Percentiles rank a stretch among this genome's conserved stretches.
phyloP scores from a whole-genome alignment of 257 asterid species.

The Jacaranda copaia region DNA sequence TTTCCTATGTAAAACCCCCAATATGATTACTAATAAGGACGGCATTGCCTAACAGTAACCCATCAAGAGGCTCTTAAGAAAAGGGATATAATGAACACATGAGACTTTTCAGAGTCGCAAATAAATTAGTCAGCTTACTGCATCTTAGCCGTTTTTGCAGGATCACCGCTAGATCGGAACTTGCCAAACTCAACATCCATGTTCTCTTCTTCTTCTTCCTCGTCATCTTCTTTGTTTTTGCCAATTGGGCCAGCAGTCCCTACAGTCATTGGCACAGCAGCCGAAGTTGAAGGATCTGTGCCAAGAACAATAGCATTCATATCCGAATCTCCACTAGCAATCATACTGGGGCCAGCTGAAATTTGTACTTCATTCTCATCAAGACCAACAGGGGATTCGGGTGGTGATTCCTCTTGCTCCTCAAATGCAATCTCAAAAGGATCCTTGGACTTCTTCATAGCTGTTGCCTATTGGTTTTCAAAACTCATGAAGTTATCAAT shows the following conservation, averaged over 20 bases:
- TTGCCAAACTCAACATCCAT: slow-evolving; percentile 89
- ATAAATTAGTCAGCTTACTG: slow-evolving; percentile 65
- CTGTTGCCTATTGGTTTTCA: slow-evolving; percentile 28
- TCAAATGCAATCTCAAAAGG: slow-evolving; percentile 90
- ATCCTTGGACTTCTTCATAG: slow-evolving; percentile 91
- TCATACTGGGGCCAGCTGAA: slow-evolving; percentile 47
- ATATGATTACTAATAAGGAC: slow-evolving; percentile 10
- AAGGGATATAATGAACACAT: not conserved
- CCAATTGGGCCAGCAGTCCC: slow-evolving; percentile 54
- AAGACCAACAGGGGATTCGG: slow-evolving; percentile 79
- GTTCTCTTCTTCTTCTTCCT: slow-evolving; percentile 93
- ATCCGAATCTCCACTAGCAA: slow-evolving; percentile 47
- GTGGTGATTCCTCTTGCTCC: slow-evolving; percentile 91
- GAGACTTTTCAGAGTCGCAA: not conserved
- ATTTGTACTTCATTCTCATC: slow-evolving; percentile 72
- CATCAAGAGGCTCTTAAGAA: not conserved
- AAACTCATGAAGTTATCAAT: slow-evolving; percentile 22
- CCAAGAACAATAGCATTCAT: slow-evolving; percentile 41
- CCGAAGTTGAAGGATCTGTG: slow-evolving; percentile 55
- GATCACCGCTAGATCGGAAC: slow-evolving; percentile 70
- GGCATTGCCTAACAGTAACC: not conserved
- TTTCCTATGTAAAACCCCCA: not conserved
- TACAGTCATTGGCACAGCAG: slow-evolving; percentile 36
- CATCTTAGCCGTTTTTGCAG: slow-evolving; percentile 86
- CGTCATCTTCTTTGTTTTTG: slow-evolving; percentile 87